These are phyloP conservation scores for Durio zibethinus DNA, from an alignment of 345 rosid genomes.

Conservation along the genomic window DNA sequence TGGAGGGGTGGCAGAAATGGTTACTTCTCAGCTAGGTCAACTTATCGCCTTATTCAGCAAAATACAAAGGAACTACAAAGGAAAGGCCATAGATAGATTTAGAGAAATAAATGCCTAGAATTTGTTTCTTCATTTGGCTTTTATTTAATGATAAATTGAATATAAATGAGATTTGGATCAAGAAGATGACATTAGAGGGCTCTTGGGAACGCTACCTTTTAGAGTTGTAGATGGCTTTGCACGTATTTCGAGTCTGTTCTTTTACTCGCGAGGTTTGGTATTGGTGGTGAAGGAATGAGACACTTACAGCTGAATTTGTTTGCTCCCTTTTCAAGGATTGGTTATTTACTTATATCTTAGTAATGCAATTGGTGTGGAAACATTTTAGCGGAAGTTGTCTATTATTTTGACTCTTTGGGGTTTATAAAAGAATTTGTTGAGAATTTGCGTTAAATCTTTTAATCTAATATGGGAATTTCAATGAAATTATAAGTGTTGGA, in stretches of 20 bases:
- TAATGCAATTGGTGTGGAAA: background rate
- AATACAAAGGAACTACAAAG: background rate
- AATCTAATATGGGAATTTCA: too few relatives aligned
- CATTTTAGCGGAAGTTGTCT: background rate
- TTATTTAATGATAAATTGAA: too few relatives aligned
- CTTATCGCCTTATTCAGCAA: background rate
- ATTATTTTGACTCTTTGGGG: background rate
- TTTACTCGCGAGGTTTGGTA: background rate
- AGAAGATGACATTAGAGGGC: background rate
- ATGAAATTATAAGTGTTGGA: too few relatives aligned
- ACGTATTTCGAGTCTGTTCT: background rate
- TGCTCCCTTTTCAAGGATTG: background rate
- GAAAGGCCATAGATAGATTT: background rate
- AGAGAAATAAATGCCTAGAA: background rate
- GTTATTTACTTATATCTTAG: background rate
- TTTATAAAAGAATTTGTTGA: too few relatives aligned
- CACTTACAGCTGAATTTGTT: background rate
- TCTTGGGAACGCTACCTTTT: background rate
- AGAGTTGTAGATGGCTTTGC: background rate
- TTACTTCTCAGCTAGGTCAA: background rate
- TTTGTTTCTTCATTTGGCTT: background rate
- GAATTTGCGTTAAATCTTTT: too few relatives aligned
- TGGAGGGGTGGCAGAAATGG: background rate
- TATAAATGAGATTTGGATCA: too few relatives aligned
- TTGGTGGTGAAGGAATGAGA: background rate